A percentile compares a stretch with the other conserved stretches of the same genome.
Evolutionary conservation across 371 early-diverging fungal species (phyloP).

Genomic region (Apophysomyces ossiformis): DNA sequence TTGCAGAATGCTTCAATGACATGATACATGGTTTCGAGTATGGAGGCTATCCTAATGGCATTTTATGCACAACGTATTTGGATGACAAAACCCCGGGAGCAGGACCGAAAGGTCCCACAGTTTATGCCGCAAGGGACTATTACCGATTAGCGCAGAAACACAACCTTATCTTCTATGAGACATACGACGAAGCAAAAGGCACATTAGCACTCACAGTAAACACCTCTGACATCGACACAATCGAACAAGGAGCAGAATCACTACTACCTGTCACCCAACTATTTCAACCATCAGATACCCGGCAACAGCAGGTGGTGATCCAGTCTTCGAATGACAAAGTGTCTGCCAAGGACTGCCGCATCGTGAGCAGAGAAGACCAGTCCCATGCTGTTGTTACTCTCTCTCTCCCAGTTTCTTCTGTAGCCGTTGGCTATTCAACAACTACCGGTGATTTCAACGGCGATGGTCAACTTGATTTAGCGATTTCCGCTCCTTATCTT

Average conservation of each 20-base stretch:
- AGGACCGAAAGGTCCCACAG: neutral
- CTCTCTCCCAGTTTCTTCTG: conserved; percentile 54
- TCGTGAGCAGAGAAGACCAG: neutral
- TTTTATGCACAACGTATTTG: conserved; percentile 41
- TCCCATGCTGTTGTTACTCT: conserved; percentile 30
- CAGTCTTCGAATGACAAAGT: neutral
- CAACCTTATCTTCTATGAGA: neutral
- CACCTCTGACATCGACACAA: neutral
- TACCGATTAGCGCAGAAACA: neutral
- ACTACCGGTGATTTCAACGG: conserved; percentile 75
- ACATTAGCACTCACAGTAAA: conserved; percentile 13
- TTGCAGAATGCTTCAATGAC: conserved; percentile 65
- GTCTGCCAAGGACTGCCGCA: neutral
- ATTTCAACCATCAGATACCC: neutral
- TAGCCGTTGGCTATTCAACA: conserved; percentile 69
- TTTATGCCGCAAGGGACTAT: neutral
- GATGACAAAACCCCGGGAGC: conserved; percentile 11
- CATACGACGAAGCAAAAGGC: conserved; percentile 16
- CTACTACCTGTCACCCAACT: neutral
- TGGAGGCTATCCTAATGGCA: conserved; percentile 25
- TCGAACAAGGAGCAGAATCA: neutral
- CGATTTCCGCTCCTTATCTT: conserved; percentile 76
- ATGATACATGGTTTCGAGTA: conserved; percentile 56
- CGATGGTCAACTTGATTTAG: conserved; percentile 63
- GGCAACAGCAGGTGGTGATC: conserved; percentile 6